These are phyloP conservation scores for Parathielavia hyrcaniae DNA, from an alignment of 495 filamentous ascomycete species.

Conservation along the genomic window DNA sequence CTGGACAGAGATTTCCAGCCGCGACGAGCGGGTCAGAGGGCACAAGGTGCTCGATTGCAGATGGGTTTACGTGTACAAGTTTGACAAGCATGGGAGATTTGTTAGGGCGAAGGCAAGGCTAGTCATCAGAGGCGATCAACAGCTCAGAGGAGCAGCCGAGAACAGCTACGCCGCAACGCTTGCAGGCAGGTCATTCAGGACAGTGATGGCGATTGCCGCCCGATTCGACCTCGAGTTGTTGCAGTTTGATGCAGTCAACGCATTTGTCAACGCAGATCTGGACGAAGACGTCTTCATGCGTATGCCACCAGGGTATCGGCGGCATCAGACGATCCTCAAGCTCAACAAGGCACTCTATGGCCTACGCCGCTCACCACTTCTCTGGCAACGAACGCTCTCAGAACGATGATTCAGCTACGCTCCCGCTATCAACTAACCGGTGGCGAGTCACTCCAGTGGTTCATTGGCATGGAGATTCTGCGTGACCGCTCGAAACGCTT, in stretches of 20 bases:
- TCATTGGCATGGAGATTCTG: constrained; percentile 11
- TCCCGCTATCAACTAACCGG: constrained; percentile 12
- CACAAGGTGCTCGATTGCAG: not conserved
- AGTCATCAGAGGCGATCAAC: not conserved
- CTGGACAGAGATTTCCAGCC: no score
- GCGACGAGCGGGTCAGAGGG: no score
- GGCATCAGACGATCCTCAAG: not conserved
- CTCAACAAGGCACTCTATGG: not conserved
- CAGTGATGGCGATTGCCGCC: not conserved
- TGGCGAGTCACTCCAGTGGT: constrained; percentile 12
- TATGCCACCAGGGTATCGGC: not conserved
- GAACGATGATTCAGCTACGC: not conserved
- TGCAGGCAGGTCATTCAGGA: not conserved
- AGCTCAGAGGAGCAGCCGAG: not conserved
- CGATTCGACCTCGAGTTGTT: not conserved
- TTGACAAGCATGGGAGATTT: not conserved
- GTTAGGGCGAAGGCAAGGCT: not conserved
- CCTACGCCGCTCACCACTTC: not conserved
- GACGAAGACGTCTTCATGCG: not conserved
- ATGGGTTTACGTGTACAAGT: not conserved
- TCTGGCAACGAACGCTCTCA: not conserved
- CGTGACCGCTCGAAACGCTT: constrained; percentile 10
- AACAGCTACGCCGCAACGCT: not conserved
- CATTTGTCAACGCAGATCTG: not conserved
- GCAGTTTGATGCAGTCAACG: not conserved